Conservation (phyloP, 2,329 filamentous ascomycete species). For the Scedosporium aurantiacum region DNA sequence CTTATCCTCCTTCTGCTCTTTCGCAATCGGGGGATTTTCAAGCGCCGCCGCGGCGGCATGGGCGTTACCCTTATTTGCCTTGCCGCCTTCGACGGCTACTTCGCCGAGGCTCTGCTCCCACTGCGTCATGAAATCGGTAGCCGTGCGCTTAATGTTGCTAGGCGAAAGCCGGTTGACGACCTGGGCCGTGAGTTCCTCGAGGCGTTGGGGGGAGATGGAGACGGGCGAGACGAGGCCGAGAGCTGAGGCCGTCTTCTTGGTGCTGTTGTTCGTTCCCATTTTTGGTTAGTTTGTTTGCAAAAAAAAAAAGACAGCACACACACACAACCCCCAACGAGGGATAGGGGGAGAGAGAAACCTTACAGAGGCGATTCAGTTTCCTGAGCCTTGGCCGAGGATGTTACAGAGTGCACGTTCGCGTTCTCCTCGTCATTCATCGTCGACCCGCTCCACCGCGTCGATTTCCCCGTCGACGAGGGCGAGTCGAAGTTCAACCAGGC, state of each 20-base stretch:
- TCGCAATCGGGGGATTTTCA: not conserved
- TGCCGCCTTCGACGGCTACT: slow-evolving; percentile 15
- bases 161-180: slow-evolving; percentile 62
- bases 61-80: not conserved
- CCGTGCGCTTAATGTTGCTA: slow-evolving; percentile 67
- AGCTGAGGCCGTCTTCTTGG: slow-evolving; percentile 18
- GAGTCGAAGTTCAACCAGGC: slow-evolving; percentile 58
- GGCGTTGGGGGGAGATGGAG: slow-evolving; percentile 27
- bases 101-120: slow-evolving; percentile 71
- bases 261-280: slow-evolving; percentile 15
- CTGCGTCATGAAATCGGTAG: slow-evolving; percentile 78
- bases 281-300: slow-evolving; percentile 10
- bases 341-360: slow-evolving; percentile 15
- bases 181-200: slow-evolving; percentile 53
- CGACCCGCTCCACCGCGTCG: slow-evolving; percentile 53
- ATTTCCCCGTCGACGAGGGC: slow-evolving; percentile 38
- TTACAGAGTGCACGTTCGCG: slow-evolving; percentile 33
- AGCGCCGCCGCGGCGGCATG: not conserved
- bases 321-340: not conserved
- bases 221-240: slow-evolving; percentile 14
- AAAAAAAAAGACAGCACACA: slow-evolving; percentile 7
- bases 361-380: slow-evolving; percentile 38
- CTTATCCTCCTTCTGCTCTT: not conserved
- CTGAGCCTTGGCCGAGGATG: slow-evolving; percentile 36
- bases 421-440: slow-evolving; percentile 32